Evolutionary conservation across 1,284 basidiomycete species (phyloP).

Genomic region (Mycena citricolor): DNA sequence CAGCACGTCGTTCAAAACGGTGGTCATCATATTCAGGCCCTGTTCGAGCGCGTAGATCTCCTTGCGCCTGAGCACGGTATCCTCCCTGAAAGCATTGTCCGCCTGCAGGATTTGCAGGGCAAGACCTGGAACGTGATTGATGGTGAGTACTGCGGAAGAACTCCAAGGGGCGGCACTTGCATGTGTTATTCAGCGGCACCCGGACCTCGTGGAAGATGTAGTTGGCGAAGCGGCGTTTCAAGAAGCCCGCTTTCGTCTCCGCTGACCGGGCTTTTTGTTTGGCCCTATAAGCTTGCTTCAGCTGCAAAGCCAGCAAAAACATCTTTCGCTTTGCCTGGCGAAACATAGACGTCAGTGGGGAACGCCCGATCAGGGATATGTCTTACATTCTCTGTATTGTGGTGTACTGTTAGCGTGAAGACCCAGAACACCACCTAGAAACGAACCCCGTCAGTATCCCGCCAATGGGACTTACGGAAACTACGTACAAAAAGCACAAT

Average conservation of each 20-base stretch:
- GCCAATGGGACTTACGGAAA: not conserved
- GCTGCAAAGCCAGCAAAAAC: constrained; percentile 49
- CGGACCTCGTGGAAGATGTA: constrained; percentile 41
- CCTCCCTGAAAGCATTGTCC: constrained; percentile 22
- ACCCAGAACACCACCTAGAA: constrained; percentile 25
- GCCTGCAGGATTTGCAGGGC: constrained; percentile 26
- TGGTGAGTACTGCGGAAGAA: no score
- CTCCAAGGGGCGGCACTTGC: constrained; percentile 30
- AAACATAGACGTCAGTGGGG: constrained; percentile 3
- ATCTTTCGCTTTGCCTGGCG: constrained; percentile 44
- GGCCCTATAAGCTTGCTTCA: constrained; percentile 45
- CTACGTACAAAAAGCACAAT: constrained; percentile 28
- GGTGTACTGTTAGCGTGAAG: constrained; percentile 37
- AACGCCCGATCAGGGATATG: not conserved
- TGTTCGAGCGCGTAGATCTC: constrained; percentile 45
- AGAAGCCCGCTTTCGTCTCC: constrained; percentile 41
- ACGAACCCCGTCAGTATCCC: not conserved
- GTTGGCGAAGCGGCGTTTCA: constrained; percentile 31
- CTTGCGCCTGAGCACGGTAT: constrained; percentile 35
- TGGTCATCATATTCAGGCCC: constrained; percentile 47
- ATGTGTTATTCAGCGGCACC: constrained; percentile 56
- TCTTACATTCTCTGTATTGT: constrained; percentile 32
- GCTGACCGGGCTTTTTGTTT: constrained; percentile 54
- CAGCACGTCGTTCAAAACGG: constrained; percentile 51
- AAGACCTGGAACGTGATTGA: no score